Evolutionary conservation across 179 eudicot species (phyloP).

Genomic region (Vitellaria paradoxa): DNA sequence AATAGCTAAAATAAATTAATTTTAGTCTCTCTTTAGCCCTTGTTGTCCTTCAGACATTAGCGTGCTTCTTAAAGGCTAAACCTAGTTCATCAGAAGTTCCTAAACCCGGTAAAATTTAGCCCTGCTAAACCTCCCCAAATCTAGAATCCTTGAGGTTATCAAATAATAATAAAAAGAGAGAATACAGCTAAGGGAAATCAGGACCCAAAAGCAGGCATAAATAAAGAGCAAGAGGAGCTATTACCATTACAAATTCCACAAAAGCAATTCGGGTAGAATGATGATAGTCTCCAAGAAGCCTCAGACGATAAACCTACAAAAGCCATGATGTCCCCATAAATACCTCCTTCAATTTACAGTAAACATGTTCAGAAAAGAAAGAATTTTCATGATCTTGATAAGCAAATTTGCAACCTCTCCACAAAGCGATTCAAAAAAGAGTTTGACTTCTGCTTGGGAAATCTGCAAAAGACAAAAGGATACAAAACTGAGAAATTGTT

Average conservation of each 20-base stretch:
- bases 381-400: slow-evolving; percentile 8
- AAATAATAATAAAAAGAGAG: too few relatives aligned
- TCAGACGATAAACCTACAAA: slow-evolving; percentile 64
- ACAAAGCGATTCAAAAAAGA: slow-evolving; percentile 49
- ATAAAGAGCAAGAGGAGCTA: neutral
- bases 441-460: slow-evolving; percentile 53
- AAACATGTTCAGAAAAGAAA: slow-evolving; percentile 1
- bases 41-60: too few relatives aligned
- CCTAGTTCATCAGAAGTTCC: too few relatives aligned
- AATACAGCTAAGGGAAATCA: too few relatives aligned
- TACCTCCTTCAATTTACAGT: neutral
- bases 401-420: slow-evolving; percentile 28
- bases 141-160: too few relatives aligned
- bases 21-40: too few relatives aligned
- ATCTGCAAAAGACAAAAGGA: slow-evolving; percentile 26
- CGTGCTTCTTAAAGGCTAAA: too few relatives aligned
- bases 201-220: too few relatives aligned
- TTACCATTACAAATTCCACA: slow-evolving; percentile 85
- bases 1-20: too few relatives aligned
- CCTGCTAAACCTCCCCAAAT: too few relatives aligned
- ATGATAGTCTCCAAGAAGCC: slow-evolving; percentile 81
- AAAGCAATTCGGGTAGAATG: slow-evolving; percentile 89
- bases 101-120: too few relatives aligned
- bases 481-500: neutral
- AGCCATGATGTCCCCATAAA: slow-evolving; percentile 4